Conservation (phyloP, 352 stramenopile species). For the Blastocystis sp. region DNA sequence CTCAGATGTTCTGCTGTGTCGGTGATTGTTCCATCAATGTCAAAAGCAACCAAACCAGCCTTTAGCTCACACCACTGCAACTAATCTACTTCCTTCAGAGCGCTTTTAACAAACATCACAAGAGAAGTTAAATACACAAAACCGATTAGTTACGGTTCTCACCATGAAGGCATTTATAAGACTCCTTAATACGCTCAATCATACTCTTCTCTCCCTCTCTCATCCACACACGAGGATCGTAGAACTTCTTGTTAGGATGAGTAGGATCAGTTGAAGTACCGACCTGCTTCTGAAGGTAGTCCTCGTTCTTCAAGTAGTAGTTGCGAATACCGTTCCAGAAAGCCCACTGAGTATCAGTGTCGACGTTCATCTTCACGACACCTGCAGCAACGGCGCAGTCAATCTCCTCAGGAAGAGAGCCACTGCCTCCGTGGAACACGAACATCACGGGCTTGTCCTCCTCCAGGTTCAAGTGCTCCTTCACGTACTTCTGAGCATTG, state of each 20-base stretch:
- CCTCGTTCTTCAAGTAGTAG: conserved; percentile 93
- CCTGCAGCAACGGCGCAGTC: conserved; percentile 87
- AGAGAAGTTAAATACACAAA: background rate
- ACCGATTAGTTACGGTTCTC: conserved; percentile 51
- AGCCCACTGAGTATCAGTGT: conserved; percentile 97
- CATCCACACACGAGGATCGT: conserved; percentile 92
- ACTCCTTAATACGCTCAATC: conserved; percentile 80
- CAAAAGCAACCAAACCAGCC: conserved; percentile 16
- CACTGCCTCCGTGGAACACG: conserved; percentile 96
- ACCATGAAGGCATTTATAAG: conserved; percentile 78
- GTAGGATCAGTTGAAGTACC: conserved; percentile 90
- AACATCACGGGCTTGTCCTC: conserved; percentile 92
- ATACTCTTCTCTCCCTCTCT: conserved; percentile 91
- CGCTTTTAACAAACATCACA: conserved; percentile 7
- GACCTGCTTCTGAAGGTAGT: conserved; percentile 93
- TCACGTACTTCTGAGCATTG: conserved; percentile 84
- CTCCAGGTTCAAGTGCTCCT: conserved; percentile 71
- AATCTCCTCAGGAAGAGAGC: conserved; percentile 90
- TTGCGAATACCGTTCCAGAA: conserved; percentile 93
- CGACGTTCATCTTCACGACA: conserved; percentile 99
- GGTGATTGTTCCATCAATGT: conserved; percentile 37
- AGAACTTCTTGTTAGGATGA: conserved; percentile 99
- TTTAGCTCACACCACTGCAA: background rate
- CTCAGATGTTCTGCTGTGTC: background rate
- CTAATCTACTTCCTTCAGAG: background rate